Evolutionary conservation across 192 early-diverging fungal species (phyloP), one percentile per base, ranked within the genome.

Genomic region (Umbelopsis ramanniana): DNA sequence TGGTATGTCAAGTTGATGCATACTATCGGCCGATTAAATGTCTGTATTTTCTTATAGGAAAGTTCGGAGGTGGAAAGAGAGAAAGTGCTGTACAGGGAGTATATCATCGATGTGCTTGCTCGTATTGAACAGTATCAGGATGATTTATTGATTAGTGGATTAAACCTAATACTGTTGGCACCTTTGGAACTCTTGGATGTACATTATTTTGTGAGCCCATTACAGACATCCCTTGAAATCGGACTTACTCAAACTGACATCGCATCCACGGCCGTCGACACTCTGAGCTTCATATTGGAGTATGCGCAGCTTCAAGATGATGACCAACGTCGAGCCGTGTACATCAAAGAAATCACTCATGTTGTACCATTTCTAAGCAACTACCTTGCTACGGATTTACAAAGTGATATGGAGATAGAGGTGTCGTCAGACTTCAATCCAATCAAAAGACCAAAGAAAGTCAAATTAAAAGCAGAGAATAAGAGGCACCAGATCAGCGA

Each of bases 51-150:
- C 35, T 60, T 63, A 6, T 35, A 63, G 15, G 29, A 17, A 3
- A 26, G 3, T 37, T 6, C 26, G 7, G 57, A 11, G 1, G 35
- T n/a, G 2, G 33, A 63, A 63, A 63, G 57, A 63, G 57, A 63
- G 17, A 22, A 37, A 63, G 57, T 33, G 15, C 33, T 63, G n/a
- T 90, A 86, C 55, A 76, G 72, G 26, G 86, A 84, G 48, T 90
- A 87, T 55, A 45, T 93, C 40, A 72, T 81, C 12, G 84, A 90
- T 43, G 86, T 93, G n/a, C 79, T 83, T 29, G 80, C 86, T 24
- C 75, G 85, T 37, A 79, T 93, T 55, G 72, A 85, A 6, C 88
- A 87, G 66, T 93, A 86, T 75, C 92, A 92, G 74, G 93, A 93
- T 68, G 93, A 94, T 48, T 79, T 94, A 11, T 79, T 93, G 10